Percentiles rank a stretch among this genome's conserved stretches.
These are phyloP conservation scores for Thalassiosira pacifica DNA, from an alignment of 352 stramenopile genomes.

Conservation along the genomic window DNA sequence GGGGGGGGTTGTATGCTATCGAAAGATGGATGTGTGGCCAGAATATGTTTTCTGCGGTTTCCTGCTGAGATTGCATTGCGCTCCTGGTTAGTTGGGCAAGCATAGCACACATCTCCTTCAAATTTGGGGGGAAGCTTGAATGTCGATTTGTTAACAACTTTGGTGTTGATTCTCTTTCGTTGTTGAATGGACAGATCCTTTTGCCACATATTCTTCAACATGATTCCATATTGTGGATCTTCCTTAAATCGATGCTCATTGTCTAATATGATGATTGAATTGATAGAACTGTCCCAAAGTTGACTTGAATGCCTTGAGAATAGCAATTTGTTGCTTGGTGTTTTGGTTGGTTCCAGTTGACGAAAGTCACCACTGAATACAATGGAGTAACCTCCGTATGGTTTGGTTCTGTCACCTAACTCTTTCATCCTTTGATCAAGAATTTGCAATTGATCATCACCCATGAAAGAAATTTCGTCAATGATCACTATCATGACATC, in stretches of 20 bases:
- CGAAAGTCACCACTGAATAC: too few species aligned
- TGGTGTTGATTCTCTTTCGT: conserved; percentile 22
- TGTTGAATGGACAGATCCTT: conserved; percentile 14
- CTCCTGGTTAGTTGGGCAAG: conserved; percentile 19
- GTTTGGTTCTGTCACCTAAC: too few species aligned
- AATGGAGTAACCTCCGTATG: too few species aligned
- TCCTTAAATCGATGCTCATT: conserved; percentile 37
- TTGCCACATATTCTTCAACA: conserved; percentile 4
- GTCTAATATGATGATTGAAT: conserved; percentile 38
- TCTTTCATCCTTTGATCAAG: too few species aligned
- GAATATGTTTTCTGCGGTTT: conserved; percentile 4
- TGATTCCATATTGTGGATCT: conserved; percentile 33
- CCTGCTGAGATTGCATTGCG: conserved; percentile 21
- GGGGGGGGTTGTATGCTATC: not conserved
- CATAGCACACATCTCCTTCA: conserved; percentile 23
- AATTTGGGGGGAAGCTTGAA: conserved; percentile 7
- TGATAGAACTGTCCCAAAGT: conserved; percentile 7
- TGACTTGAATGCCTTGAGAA: too few species aligned
- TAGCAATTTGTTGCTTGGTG: too few species aligned
- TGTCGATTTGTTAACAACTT: conserved; percentile 24
- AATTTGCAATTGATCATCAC: not conserved
- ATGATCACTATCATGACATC: not conserved
- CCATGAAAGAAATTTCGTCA: not conserved
- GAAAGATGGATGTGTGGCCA: not conserved
- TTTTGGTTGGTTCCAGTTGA: too few species aligned